Evolutionary conservation across 768 basidiomycete genomes (phyloP).

Genomic region (Ephemerocybe angulata): DNA sequence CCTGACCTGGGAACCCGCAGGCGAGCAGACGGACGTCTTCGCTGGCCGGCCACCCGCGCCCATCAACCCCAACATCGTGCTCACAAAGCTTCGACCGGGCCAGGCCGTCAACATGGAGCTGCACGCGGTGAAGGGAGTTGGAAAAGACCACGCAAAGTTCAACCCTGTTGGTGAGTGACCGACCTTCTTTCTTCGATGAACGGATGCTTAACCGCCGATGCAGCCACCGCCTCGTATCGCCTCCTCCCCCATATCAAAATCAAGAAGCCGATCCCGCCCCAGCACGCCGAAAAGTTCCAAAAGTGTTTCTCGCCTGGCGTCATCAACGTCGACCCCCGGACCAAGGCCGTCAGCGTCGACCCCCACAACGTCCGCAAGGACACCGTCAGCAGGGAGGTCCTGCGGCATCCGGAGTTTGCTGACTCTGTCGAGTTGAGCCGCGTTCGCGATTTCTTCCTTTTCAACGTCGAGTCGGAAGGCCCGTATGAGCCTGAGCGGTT

Average conservation of each 20-base stretch:
- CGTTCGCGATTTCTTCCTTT: slow-evolving; percentile 89
- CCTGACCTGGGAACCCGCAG: slow-evolving; percentile 75
- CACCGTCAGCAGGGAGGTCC: slow-evolving; percentile 86
- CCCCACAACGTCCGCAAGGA: slow-evolving; percentile 71
- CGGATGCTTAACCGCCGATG: neutral
- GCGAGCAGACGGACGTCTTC: slow-evolving; percentile 70
- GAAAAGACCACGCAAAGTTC: slow-evolving; percentile 95
- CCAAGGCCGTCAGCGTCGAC: slow-evolving; percentile 61
- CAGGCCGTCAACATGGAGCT: slow-evolving; percentile 82
- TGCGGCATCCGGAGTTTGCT: slow-evolving; percentile 87
- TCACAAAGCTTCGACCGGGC: slow-evolving; percentile 89
- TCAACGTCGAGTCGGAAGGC: slow-evolving; percentile 88
- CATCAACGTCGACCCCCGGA: slow-evolving; percentile 56
- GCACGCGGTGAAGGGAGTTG: slow-evolving; percentile 89
- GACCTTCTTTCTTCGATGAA: neutral
- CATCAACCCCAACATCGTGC: slow-evolving; percentile 77
- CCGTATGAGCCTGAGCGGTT: slow-evolving; percentile 83
- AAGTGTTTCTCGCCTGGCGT: slow-evolving; percentile 86
- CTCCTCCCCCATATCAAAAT: slow-evolving; percentile 83
- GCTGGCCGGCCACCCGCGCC: slow-evolving; percentile 52
- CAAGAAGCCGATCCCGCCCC: slow-evolving; percentile 68
- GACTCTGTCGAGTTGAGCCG: slow-evolving; percentile 79
- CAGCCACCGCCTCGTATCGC: slow-evolving; percentile 95
- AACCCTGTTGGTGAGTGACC: slow-evolving; percentile 77
- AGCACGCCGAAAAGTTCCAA: slow-evolving; percentile 78